Base-by-base conservation (phyloP, 1,284 basidiomycete species). In the Abortiporus biennis region DNA sequence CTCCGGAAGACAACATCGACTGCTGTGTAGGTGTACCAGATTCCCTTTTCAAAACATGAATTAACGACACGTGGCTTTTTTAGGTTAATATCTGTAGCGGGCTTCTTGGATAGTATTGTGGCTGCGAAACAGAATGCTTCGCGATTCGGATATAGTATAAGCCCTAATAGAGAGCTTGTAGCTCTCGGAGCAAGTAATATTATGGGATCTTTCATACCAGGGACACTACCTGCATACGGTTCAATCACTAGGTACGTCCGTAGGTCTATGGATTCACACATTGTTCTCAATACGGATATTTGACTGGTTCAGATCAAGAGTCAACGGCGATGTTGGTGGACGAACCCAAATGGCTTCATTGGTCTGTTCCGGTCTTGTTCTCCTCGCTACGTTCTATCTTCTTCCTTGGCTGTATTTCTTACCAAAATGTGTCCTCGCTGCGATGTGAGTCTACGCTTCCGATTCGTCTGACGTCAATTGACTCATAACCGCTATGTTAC, bases 101-200 rank as follows among this genome's bases (percentile, higher is more conserved):
- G 88, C 0, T 87, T 85, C 58, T 62, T 92, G 40, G 90, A 92
- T 56, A 84, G 80, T 49, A 89, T 91, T 44, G 85, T 89, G 1
- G 82, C 87, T 1, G 89, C 88, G 2, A 92, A 96, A 56, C 91
- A 94, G 58, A 92, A 88, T 49, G 80, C 81, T 0, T 74, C 80
- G 3, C 78, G 81, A 19, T 95, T 85, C 56, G 86, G 89, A 2
- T 85, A 97, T 59, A 77, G 85, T 0, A 88, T 97, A 53, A 88
- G 85, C 50, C 91, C 93, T 0, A 96, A 96, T 58, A 80, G 93
- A 29, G 93, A 97, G 59, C 70, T 93, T 2, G 90, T 92, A 31
- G 90, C 90, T 0, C 66, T 93, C n/a, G 84, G 90, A 36, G 80
- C 85, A 11, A 79, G 81, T 3, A 97, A 97, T 59, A 67, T 96